Conservation (phyloP, 306 rosid genomes). For the Gynostemma pentaphyllum region DNA sequence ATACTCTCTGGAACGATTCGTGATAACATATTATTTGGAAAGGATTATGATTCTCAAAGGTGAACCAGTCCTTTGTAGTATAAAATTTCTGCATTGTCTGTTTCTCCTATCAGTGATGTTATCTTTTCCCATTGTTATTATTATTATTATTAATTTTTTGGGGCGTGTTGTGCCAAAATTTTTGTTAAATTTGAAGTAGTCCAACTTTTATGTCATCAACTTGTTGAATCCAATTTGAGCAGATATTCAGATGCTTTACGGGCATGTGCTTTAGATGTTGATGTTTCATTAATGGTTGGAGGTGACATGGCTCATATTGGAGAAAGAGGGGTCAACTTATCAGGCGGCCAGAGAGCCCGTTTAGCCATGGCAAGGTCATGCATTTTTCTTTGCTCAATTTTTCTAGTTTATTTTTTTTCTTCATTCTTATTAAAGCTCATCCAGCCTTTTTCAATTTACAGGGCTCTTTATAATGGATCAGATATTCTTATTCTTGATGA, state of each 20-base stretch:
- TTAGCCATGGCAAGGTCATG: constrained; percentile 88
- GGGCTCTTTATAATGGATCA: constrained; percentile 76
- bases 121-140: background rate
- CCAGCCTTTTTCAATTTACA: constrained; percentile 27
- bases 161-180: no score
- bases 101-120: background rate
- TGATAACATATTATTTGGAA: constrained; percentile 81
- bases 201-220: background rate
- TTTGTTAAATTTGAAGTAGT: no score
- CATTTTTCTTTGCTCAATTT: constrained; percentile 6
- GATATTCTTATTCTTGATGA: constrained; percentile 84
- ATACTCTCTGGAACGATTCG: constrained; percentile 84
- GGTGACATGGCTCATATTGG: constrained; percentile 91
- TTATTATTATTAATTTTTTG: no score
- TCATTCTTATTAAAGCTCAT: constrained; percentile 7
- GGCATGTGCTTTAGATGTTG: constrained; percentile 77
- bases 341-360: constrained; percentile 97
- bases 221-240: constrained; percentile 16
- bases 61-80: constrained; percentile 12
- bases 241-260: constrained; percentile 64
- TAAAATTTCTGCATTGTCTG: background rate
- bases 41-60: constrained; percentile 62
- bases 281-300: constrained; percentile 76
- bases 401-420: background rate
- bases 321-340: constrained; percentile 80